These are phyloP conservation scores for Phytophthora fragariae DNA, from an alignment of 352 stramenopile genomes.

Conservation along the genomic window DNA sequence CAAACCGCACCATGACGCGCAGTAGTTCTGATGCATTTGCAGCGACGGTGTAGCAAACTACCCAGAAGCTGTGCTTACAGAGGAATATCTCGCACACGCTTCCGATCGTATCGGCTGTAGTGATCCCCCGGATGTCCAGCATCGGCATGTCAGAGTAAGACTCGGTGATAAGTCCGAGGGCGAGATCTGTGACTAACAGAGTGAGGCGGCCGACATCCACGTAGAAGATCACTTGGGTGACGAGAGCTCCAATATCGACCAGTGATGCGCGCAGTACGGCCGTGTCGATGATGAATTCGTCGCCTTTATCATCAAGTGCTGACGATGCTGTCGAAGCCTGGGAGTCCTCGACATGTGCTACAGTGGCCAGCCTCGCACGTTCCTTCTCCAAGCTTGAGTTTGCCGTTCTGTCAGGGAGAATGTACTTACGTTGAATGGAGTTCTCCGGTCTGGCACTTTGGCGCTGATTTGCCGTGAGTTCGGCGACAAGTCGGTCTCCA, in stretches of 20 bases:
- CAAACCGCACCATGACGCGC: conserved; percentile 47
- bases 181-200: conserved; percentile 43
- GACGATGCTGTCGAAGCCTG: conserved; percentile 16
- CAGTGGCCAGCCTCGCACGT: conserved; percentile 16
- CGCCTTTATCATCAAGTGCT: background rate
- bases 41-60: conserved; percentile 50
- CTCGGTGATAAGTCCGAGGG: conserved; percentile 57
- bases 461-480: conserved; percentile 43
- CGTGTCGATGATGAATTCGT: conserved; percentile 45
- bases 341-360: conserved; percentile 5
- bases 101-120: conserved; percentile 50
- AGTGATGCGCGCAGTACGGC: conserved; percentile 42
- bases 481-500: conserved; percentile 37
- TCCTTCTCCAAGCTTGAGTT: conserved; percentile 40
- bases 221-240: conserved; percentile 46
- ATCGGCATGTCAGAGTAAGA: conserved; percentile 64
- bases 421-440: conserved; percentile 36
- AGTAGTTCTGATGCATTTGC: conserved; percentile 44
- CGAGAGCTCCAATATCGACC: conserved; percentile 35
- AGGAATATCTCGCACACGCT: conserved; percentile 58
- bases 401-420: conserved; percentile 35
- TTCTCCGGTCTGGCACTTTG: conserved; percentile 30
- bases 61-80: conserved; percentile 52
- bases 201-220: conserved; percentile 40
- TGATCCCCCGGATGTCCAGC: conserved; percentile 66